phyloP scores from a whole-genome alignment of 441 rosid species.

The Omphalea diandra region DNA sequence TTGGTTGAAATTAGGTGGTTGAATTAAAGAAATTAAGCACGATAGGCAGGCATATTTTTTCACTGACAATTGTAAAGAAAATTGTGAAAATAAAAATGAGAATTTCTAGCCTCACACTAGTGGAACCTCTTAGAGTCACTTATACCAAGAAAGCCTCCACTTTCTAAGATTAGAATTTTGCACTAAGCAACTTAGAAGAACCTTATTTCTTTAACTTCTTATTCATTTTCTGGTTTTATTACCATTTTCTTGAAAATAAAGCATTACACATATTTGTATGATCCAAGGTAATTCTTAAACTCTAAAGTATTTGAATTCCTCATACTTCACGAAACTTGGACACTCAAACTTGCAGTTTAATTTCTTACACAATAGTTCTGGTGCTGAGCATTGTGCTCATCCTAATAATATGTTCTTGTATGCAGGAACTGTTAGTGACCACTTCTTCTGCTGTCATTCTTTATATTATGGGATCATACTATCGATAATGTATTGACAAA shows the following conservation, averaged over 20 bases:
- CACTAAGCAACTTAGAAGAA: background rate
- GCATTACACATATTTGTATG: background rate
- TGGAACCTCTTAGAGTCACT: background rate
- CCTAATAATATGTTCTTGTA: slow-evolving; percentile 16
- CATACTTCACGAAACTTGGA: background rate
- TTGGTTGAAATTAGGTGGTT: background rate
- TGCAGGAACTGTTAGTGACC: slow-evolving; percentile 84
- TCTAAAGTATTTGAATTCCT: background rate
- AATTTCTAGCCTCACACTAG: background rate
- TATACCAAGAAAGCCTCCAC: background rate
- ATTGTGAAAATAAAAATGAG: background rate
- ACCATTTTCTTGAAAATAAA: background rate
- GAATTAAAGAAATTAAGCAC: background rate
- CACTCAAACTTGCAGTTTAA: too few relatives aligned
- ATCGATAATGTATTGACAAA: slow-evolving; percentile 42
- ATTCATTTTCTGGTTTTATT: background rate
- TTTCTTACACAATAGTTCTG: too few relatives aligned
- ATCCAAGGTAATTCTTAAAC: background rate
- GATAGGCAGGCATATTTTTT: background rate
- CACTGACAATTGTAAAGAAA: background rate
- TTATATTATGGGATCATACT: slow-evolving; percentile 66
- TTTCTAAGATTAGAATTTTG: background rate
- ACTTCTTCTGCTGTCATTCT: slow-evolving; percentile 57
- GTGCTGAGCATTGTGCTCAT: background rate
- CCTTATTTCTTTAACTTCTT: background rate